Base-by-base conservation (phyloP, 2,329 filamentous ascomycete species). In the Aspergillus tanneri region DNA sequence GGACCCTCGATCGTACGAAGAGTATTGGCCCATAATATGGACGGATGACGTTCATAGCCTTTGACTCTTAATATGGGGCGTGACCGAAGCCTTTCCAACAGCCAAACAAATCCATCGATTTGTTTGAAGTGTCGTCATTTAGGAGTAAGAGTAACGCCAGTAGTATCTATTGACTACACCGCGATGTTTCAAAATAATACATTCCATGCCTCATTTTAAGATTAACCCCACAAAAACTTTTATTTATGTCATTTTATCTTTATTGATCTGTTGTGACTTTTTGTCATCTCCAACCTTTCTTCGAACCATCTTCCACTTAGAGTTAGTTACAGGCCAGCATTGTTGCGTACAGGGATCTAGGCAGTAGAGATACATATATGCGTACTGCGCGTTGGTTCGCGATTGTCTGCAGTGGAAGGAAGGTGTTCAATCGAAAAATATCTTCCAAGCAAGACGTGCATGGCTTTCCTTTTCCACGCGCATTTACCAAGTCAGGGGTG, bases 11-110 rank as follows among this genome's bases (percentile, higher is more conserved):
- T 52, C 37, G 25, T 27, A 28, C 41, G 28, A 35, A 32, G 42
- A 36, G 41, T 42, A 51, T 47, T 46, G 35, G 37, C 16, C 24
- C 24, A 27, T 21, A 21, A n/a, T 22, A 40, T 28, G 30, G 35
- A 28, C 39, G 25, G 14, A 47, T 54, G 49, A 49, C 46, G 36
- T 40, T 27, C 36, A 44, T 49, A 28, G 46, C 25, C 37, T 6
- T 22, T 19, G 32, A 2, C 16, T 32, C 16, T 19, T 25, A 27
- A 30, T 22, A 28, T 28, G 39, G 25, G 21, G 5, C 8, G 19
- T 35, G 30, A 23, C 22, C 21, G 25, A 43, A 43, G 40, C 24
- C 24, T 25, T 7, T 4, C 16, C 28, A 32, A 11, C 28, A 12
- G 16, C 28, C 28, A 25, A 6, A 25, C 28, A 16, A 11, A 32